These are phyloP conservation scores for Tulasnella sp. DNA, from an alignment of 768 basidiomycete species.

Conservation along the genomic window DNA sequence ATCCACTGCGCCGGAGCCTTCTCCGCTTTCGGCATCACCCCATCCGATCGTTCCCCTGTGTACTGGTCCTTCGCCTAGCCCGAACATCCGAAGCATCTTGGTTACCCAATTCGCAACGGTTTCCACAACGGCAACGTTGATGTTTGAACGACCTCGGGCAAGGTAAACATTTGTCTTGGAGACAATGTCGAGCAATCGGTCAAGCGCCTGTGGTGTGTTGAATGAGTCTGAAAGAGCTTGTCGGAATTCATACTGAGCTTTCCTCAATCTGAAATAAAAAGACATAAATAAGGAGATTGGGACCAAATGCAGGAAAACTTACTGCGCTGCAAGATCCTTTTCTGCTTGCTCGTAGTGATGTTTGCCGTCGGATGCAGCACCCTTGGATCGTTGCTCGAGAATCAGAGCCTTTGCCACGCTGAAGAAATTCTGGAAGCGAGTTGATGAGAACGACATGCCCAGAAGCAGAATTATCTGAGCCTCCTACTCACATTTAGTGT, in stretches of 20 bases:
- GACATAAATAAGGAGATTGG: background rate
- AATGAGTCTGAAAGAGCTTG: slow-evolving; percentile 89
- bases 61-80: slow-evolving; percentile 30
- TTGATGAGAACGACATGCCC: background rate
- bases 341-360: slow-evolving; percentile 39
- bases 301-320: slow-evolving; percentile 19
- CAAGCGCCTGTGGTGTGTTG: slow-evolving; percentile 79
- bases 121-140: slow-evolving; percentile 44
- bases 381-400: slow-evolving; percentile 32
- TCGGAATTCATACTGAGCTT: slow-evolving; percentile 67
- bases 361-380: slow-evolving; percentile 24
- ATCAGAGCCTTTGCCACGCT: slow-evolving; percentile 70
- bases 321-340: slow-evolving; percentile 54
- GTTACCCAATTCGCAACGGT: slow-evolving; percentile 36
- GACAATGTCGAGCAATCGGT: slow-evolving; percentile 64
- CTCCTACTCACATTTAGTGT: slow-evolving; percentile 59
- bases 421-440: slow-evolving; percentile 73
- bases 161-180: slow-evolving; percentile 83
- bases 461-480: background rate
- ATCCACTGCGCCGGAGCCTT: slow-evolving; percentile 25
- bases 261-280: slow-evolving; percentile 42
- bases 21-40: slow-evolving; percentile 48
- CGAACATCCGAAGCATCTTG: slow-evolving; percentile 37
- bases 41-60: slow-evolving; percentile 46
- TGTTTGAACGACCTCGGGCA: slow-evolving; percentile 22